phyloP scores from a whole-genome alignment of 371 early-diverging fungal genomes.

The Fennellomyces sp. region DNA sequence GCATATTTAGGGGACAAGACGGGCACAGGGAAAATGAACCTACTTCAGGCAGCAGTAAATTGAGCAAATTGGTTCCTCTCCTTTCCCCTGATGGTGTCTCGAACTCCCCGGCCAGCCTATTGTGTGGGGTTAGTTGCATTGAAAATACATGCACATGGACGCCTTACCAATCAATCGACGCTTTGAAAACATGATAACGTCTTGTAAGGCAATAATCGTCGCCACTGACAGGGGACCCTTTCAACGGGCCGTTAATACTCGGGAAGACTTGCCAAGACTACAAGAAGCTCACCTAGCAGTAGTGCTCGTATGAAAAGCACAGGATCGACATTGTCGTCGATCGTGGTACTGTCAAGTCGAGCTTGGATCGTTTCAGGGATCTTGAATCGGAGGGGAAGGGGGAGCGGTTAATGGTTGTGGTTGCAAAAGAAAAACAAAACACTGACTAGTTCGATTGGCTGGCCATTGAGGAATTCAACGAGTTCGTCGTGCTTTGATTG shows the following conservation, averaged over 20 bases:
- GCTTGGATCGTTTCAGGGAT: constrained; percentile 10
- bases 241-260: too few relatives aligned
- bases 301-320: constrained; percentile 43
- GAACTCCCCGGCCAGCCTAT: constrained; percentile 11
- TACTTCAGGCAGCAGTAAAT: constrained; percentile 41
- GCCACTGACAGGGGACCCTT: too few relatives aligned
- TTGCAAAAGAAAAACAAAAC: too few relatives aligned
- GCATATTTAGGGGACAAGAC: too few relatives aligned
- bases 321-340: constrained; percentile 38
- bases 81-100: constrained; percentile 22
- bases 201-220: constrained; percentile 23
- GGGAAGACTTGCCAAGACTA: too few relatives aligned
- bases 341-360: constrained; percentile 15
- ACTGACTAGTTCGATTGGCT: constrained; percentile 5
- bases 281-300: constrained; percentile 44
- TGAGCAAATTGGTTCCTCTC: constrained; percentile 25
- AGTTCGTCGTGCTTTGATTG: constrained; percentile 2
- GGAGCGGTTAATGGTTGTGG: too few relatives aligned
- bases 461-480: background rate
- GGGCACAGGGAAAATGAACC: too few relatives aligned
- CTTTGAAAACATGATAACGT: constrained; percentile 34
- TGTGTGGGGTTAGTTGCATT: background rate
- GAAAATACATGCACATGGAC: background rate
- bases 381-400: constrained; percentile 13
- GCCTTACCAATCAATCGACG: constrained; percentile 40